Percentiles rank a stretch among this genome's conserved stretches.
Conservation (phyloP, 116 monocot genomes). For the Zostera marina region DNA sequence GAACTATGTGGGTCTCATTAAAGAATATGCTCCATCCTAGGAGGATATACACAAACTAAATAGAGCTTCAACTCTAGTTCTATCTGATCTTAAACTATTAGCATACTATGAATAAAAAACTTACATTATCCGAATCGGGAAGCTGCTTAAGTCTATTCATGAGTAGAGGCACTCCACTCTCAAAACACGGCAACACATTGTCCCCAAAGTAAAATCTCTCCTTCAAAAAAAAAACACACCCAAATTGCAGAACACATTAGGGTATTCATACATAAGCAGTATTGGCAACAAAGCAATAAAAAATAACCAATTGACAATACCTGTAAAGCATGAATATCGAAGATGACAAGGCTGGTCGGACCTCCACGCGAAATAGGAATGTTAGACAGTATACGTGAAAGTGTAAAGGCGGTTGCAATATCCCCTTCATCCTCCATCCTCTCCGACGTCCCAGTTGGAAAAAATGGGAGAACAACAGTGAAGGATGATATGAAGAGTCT, state of each 20-base stretch:
- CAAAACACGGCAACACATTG: constrained; percentile 77
- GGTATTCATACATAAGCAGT: not conserved
- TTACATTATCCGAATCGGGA: constrained; percentile 94
- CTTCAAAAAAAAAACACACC: constrained; percentile 16
- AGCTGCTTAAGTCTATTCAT: constrained; percentile 81
- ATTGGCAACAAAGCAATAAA: not conserved
- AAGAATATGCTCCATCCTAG: no score
- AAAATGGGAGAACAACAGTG: constrained; percentile 81
- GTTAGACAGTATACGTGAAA: constrained; percentile 82
- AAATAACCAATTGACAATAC: constrained; percentile 10
- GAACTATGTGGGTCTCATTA: no score
- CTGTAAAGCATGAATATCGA: constrained; percentile 93
- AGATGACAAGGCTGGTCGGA: constrained; percentile 77
- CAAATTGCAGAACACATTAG: not conserved
- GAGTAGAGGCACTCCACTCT: constrained; percentile 88
- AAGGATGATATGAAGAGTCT: constrained; percentile 85
- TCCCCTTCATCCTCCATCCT: constrained; percentile 99
- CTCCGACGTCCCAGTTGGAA: constrained; percentile 81
- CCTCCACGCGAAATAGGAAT: constrained; percentile 91
- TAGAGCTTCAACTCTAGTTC: no score
- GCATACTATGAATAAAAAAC: not conserved
- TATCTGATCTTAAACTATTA: not conserved
- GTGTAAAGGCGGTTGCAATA: constrained; percentile 79
- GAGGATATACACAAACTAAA: no score
- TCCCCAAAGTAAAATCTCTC: constrained; percentile 99